Evolutionary conservation across 768 basidiomycete species (phyloP).

Genomic region (Tremella fuciformis): DNA sequence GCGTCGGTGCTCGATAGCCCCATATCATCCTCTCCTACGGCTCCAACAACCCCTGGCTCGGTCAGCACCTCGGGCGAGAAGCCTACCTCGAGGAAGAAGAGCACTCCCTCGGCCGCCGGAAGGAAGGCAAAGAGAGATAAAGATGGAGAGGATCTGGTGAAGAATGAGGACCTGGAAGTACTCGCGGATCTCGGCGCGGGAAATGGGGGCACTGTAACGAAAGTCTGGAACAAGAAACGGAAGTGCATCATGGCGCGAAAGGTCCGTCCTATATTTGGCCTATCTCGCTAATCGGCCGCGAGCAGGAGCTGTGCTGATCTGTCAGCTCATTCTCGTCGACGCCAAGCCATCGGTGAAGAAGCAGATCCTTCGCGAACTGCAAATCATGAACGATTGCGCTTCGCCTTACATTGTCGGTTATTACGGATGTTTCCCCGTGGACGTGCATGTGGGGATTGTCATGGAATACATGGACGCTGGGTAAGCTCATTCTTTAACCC

Average conservation of each 20-base stretch:
- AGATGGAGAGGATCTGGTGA: conserved; percentile 74
- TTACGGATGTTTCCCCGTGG: conserved; percentile 91
- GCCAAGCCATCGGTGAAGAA: conserved; percentile 88
- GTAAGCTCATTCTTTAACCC: conserved; percentile 26
- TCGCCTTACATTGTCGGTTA: conserved; percentile 94
- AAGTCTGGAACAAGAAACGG: conserved; percentile 87
- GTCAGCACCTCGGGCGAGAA: not conserved
- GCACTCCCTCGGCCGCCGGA: conserved; percentile 12
- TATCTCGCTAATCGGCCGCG: no score
- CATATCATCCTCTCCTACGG: conserved; percentile 16
- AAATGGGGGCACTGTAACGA: conserved; percentile 96
- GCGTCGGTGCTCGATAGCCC: conserved; percentile 20
- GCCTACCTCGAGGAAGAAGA: conserved; percentile 18
- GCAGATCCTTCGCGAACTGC: conserved; percentile 94
- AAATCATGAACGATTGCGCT: conserved; percentile 98
- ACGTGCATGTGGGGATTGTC: conserved; percentile 98
- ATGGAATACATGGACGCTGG: conserved; percentile 70
- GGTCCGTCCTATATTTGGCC: no score
- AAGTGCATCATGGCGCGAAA: conserved; percentile 97
- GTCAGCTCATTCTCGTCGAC: conserved; percentile 51
- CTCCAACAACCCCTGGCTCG: conserved; percentile 18
- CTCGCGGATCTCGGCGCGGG: conserved; percentile 89
- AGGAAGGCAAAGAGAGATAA: conserved; percentile 56
- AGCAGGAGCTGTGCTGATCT: not conserved
- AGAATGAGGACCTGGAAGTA: conserved; percentile 83